Evolutionary conservation across 192 early-diverging fungal genomes (phyloP).

Genomic region (Backusella sp.): DNA sequence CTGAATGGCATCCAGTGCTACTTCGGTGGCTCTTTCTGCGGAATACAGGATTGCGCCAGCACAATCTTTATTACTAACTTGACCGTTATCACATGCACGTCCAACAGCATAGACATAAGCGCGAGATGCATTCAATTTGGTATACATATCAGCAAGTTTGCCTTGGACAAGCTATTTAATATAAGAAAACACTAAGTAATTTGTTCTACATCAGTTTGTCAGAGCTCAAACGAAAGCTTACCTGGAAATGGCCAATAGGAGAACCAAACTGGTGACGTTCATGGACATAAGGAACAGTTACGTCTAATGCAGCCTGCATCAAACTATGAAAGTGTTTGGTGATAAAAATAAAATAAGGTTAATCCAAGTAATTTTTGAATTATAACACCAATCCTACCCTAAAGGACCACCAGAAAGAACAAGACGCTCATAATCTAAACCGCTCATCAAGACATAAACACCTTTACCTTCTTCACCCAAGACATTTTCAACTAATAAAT

Average conservation of each 20-base stretch:
- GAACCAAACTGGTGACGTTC: constrained; percentile 84
- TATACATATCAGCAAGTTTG: constrained; percentile 98
- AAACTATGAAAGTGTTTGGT: constrained; percentile 41
- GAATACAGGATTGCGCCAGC: constrained; percentile 93
- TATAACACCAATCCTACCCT: constrained; percentile 47
- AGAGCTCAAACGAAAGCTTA: background rate
- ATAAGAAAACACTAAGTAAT: background rate
- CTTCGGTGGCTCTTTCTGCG: constrained; percentile 92
- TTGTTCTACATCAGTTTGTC: background rate
- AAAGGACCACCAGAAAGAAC: constrained; percentile 90
- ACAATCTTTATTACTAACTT: constrained; percentile 86
- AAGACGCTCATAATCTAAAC: constrained; percentile 87
- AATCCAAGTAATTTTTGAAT: background rate
- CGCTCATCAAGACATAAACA: constrained; percentile 95
- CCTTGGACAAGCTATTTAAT: constrained; percentile 71
- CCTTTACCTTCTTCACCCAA: constrained; percentile 81
- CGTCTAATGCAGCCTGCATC: constrained; percentile 87
- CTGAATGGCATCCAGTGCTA: constrained; percentile 91
- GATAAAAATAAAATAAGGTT: background rate
- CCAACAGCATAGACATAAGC: constrained; percentile 90
- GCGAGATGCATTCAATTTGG: constrained; percentile 88
- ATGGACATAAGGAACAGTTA: constrained; percentile 82
- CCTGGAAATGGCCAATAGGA: constrained; percentile 84
- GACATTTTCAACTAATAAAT: constrained; percentile 69
- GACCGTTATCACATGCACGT: constrained; percentile 78